A percentile compares a stretch with the other conserved stretches of the same genome.
Evolutionary conservation across 2,329 filamentous ascomycete species (phyloP).

Genomic region (Canariomyces notabilis): DNA sequence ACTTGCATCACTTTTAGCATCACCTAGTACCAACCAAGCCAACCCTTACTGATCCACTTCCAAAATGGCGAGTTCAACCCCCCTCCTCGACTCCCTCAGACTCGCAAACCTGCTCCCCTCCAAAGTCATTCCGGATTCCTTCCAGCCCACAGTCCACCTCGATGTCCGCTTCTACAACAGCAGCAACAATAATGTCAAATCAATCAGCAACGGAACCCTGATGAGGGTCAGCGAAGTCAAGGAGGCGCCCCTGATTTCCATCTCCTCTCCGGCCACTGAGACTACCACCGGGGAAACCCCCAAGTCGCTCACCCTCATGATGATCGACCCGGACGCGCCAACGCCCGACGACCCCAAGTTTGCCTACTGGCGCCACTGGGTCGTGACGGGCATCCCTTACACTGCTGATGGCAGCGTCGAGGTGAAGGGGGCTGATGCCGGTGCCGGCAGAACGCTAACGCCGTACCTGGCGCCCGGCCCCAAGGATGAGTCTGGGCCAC

Average conservation of each 20-base stretch:
- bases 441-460: constrained; percentile 1
- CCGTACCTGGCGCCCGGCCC: constrained; percentile 8
- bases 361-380: constrained; percentile 10
- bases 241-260: neutral
- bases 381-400: constrained; percentile 2
- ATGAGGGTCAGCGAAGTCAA: constrained; percentile 4
- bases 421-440: neutral
- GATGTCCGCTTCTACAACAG: constrained; percentile 2
- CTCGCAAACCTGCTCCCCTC: neutral
- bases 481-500: constrained; percentile 11
- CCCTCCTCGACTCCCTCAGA: constrained; percentile 6
- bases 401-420: neutral
- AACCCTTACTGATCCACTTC: too few relatives aligned
- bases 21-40: too few relatives aligned
- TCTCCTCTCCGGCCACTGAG: neutral
- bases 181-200: too few relatives aligned
- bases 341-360: constrained; percentile 12
- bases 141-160: constrained; percentile 3
- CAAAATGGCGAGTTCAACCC: neutral
- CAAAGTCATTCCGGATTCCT: neutral
- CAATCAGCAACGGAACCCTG: constrained; percentile 6
- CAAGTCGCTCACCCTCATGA: constrained; percentile 1
- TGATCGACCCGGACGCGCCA: constrained; percentile 10
- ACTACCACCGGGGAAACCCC: neutral
- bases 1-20: too few relatives aligned